Evolutionary conservation across 208 protist genomes (phyloP).

Genomic region (Crithidia expoeki): DNA sequence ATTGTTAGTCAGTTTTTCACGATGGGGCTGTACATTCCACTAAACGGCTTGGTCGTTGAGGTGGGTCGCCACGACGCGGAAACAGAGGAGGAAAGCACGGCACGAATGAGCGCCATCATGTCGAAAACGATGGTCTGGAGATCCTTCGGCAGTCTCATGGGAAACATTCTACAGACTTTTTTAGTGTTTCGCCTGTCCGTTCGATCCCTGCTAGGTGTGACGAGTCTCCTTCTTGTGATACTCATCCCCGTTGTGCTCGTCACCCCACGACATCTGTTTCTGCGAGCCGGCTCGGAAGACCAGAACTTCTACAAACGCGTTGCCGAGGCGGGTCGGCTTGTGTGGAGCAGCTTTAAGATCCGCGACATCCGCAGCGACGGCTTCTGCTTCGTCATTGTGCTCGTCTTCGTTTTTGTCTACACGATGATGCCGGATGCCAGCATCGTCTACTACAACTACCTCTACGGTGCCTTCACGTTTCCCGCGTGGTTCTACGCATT

Average conservation of each 20-base stretch:
- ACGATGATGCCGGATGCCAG: conserved; percentile 48
- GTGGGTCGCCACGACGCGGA: conserved; percentile 45
- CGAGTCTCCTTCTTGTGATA: conserved; percentile 24
- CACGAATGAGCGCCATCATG: conserved; percentile 50
- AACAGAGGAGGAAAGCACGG: conserved; percentile 45
- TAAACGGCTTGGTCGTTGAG: conserved; percentile 60
- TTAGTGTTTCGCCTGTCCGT: conserved; percentile 20
- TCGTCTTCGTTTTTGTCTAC: conserved; percentile 57
- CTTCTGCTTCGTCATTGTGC: conserved; percentile 44
- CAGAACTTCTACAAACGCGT: conserved; percentile 31
- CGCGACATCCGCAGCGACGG: conserved; percentile 34
- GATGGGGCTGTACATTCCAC: conserved; percentile 53
- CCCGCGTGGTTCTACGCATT: conserved; percentile 48
- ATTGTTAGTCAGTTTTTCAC: conserved; percentile 36
- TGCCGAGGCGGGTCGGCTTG: not conserved
- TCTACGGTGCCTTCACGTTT: conserved; percentile 39
- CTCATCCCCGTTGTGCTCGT: conserved; percentile 36
- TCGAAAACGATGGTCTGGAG: conserved; percentile 55
- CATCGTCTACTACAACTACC: conserved; percentile 53
- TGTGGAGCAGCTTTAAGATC: conserved; percentile 27
- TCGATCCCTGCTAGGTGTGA: conserved; percentile 27
- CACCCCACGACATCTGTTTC: conserved; percentile 34
- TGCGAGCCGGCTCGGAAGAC: conserved; percentile 12
- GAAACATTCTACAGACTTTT: conserved; percentile 35
- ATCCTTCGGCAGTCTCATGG: conserved; percentile 37